Base-by-base conservation (phyloP, 2,329 filamentous ascomycete species). In the Diplodia corticola region DNA sequence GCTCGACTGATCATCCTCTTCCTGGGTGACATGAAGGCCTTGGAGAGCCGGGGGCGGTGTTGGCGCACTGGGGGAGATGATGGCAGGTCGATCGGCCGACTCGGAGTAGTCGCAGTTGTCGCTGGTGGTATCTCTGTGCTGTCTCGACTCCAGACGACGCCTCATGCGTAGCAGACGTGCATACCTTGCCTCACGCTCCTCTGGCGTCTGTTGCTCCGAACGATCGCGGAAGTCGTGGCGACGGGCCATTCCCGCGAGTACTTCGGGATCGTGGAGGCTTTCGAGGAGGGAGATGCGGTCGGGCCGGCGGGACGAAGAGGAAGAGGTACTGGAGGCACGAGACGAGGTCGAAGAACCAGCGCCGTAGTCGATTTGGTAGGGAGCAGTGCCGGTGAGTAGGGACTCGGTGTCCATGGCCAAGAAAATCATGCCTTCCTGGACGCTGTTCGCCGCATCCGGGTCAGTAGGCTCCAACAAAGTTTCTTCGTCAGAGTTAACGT, bases 391-490 rank as follows among this genome's bases (percentile, higher is more conserved):
- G 22, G 83, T 85, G 50, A 95, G 79, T 1, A 95, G 81, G 68
- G 95, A 89, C 70, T 96, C 88, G 44, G 89, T 86, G 48, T 88
- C 86, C 93, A 97, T 97, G 53, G 91, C 87, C 30, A 98, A 85
- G 74, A 97, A 97, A 0, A 98, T 86, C 85, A 97, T 89, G 51
- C 95, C 94, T 83, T 96, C 91, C 78, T 94, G 89, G 63, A 97
- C 89, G 64, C 91, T 94, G 75, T 66, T 54, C 9, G 13, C 15
- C 64, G 65, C 53, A 61, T 17, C 68, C 66, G 66, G 60, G 72
- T 82, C 70, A 83, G 78, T 54, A 67, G 51, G 1, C 48, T 46
- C 37, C 63, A 67, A 65, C 64, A 66, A 65, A 50, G 28, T 17
- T 13, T 24, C 57, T 49, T 59, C n/a, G n/a, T 48, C 26, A 20